These are phyloP conservation scores for Mycena latifolia DNA, from an alignment of 768 basidiomycete genomes.

Conservation along the genomic window DNA sequence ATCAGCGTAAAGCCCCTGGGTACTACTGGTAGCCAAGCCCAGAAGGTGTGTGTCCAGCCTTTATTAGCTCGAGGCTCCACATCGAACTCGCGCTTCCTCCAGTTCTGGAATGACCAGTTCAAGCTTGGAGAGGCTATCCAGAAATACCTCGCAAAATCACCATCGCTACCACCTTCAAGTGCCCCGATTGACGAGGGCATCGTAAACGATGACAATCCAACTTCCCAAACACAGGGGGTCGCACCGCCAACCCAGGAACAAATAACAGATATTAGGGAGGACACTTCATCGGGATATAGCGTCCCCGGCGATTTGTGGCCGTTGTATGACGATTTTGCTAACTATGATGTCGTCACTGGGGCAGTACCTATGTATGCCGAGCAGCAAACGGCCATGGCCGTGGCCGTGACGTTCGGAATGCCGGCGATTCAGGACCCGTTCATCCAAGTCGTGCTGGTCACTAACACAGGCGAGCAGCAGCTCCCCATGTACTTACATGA, in stretches of 20 bases:
- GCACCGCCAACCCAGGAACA: constrained; percentile 3
- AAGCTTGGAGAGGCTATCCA: neutral
- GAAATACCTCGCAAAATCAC: neutral
- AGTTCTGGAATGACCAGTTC: neutral
- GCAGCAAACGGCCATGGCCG: neutral
- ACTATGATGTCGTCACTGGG: constrained; percentile 5
- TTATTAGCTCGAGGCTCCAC: neutral
- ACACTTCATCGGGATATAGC: neutral
- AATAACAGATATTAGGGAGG: neutral
- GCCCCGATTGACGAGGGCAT: too few relatives aligned
- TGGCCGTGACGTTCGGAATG: neutral
- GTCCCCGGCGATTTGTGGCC: constrained; percentile 3
- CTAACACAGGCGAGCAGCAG: constrained; percentile 1
- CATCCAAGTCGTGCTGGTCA: constrained; percentile 12
- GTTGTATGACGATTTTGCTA: neutral
- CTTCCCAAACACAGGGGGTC: too few relatives aligned
- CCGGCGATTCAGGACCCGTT: constrained; percentile 4
- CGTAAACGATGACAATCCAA: too few relatives aligned
- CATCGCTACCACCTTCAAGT: too few relatives aligned
- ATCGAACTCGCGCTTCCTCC: neutral
- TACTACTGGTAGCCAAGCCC: neutral
- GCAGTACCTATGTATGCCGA: neutral
- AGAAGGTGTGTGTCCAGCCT: neutral
- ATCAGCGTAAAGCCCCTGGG: neutral
- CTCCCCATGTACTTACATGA: neutral